Evolutionary conservation across 129 eudicot species (phyloP).

Genomic region (Tanacetum coccineum): DNA sequence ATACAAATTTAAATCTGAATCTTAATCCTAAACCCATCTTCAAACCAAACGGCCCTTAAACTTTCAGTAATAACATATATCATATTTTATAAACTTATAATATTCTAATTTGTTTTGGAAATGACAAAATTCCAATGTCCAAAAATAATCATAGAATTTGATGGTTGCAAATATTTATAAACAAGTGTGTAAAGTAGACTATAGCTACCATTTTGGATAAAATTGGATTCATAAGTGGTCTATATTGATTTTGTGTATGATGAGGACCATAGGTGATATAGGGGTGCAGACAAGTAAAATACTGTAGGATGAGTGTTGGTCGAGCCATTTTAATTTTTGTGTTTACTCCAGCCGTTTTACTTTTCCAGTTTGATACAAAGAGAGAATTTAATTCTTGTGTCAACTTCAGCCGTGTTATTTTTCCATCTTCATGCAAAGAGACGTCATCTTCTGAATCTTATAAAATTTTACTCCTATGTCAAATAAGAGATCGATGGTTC

Average conservation of each 20-base stretch:
- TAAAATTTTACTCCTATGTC: too few species aligned
- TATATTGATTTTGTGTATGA: constrained; percentile 1
- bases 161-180: constrained; percentile 18
- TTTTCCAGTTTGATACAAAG: not conserved
- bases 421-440: too few species aligned
- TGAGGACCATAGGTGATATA: not conserved
- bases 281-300: not conserved
- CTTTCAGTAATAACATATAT: too few species aligned
- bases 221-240: constrained; percentile 14
- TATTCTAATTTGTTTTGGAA: constrained; percentile 8
- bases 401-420: not conserved
- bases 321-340: not conserved
- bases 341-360: too few species aligned
- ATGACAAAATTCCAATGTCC: constrained; percentile 1
- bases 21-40: too few species aligned
- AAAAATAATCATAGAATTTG: constrained; percentile 20
- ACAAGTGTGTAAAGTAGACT: not conserved
- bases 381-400: not conserved
- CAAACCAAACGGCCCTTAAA: too few species aligned
- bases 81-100: not conserved
- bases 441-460: too few species aligned
- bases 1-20: too few species aligned
- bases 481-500: too few species aligned
- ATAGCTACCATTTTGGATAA: constrained; percentile 20
- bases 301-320: too few species aligned